A percentile compares a stretch with the other conserved stretches of the same genome.
phyloP scores from a whole-genome alignment of 2,329 filamentous ascomycete genomes.

The Xylariomycetidae sp. region DNA sequence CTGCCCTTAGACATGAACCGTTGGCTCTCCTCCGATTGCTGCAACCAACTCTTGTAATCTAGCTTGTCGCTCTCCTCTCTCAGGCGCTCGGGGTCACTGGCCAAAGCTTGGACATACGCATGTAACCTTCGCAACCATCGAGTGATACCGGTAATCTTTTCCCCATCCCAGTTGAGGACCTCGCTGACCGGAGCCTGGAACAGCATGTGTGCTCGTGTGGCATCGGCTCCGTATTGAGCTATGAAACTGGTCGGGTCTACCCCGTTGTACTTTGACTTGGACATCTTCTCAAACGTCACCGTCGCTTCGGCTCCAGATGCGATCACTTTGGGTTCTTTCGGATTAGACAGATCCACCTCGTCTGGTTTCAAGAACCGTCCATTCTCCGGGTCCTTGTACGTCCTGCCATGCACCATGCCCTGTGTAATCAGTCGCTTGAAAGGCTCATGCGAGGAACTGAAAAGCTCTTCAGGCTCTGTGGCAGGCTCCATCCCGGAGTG shows the following conservation, averaged over 20 bases:
- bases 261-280: conserved; percentile 89
- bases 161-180: conserved; percentile 81
- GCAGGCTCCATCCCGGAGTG: not conserved
- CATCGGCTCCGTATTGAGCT: conserved; percentile 72
- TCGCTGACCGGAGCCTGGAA: conserved; percentile 84
- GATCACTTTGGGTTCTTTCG: conserved; percentile 54
- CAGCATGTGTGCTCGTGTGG: conserved; percentile 79
- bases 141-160: conserved; percentile 74
- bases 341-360: conserved; percentile 63
- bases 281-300: conserved; percentile 85
- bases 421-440: conserved; percentile 81
- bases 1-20: not conserved
- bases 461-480: conserved; percentile 9
- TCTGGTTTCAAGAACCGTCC: conserved; percentile 73
- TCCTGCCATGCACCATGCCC: conserved; percentile 90
- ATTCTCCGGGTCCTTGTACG: conserved; percentile 68
- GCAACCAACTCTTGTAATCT: too few relatives aligned
- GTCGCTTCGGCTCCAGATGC: conserved; percentile 54
- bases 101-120: conserved; percentile 44
- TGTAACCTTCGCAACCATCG: conserved; percentile 72
- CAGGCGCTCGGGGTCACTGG: conserved; percentile 3
- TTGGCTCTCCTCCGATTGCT: not conserved
- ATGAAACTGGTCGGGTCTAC: conserved; percentile 76
- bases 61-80: too few relatives aligned
- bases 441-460: conserved; percentile 50